Evolutionary conservation across 306 rosid species (phyloP), one percentile per base, ranked within the genome.

Genomic region (Prunus salicina): DNA sequence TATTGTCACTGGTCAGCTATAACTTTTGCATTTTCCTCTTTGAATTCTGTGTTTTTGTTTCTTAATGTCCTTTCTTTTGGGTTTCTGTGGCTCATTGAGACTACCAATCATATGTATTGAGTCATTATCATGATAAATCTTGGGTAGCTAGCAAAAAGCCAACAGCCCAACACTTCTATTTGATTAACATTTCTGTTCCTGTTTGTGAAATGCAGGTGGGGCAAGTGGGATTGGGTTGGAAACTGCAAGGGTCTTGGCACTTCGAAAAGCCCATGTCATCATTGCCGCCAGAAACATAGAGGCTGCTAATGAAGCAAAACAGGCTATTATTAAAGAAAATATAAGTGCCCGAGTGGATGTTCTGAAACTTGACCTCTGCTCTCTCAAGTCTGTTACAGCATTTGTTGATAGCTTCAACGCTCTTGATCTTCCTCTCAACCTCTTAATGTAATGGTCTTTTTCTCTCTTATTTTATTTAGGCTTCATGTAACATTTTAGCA

Each of bases 181-280:
- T 32, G 38, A 5, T 32, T 32, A 20, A 56, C 27, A 20, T 8
- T 25, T 22, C 27, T 22, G 16, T 77, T 55, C 49, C 56, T 38
- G 9, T 38, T 63, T 51, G 52, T 25, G 13, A 6, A 13, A 30
- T 77, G 78, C 84, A 92, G 98, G 98, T 28, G 98, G 98, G 82
- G 96, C 95, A 8, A 95, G 98, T 67, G 98, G 98, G 52, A 95
- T 95, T 66, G 98, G 98, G 0, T 78, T 90, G 60, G 98, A 95
- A 81, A 90, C 98, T 1, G 91, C 92, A 7, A 81, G 96, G 64
- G 91, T 92, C 0, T 68, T 95, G 74, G 91, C 92, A 20, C 88
- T 88, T 55, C 82, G 97, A 6, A 87, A 86, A 70, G 97, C 74
- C 0, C 95, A 84, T 47, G 92, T 95, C 12, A 83, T 95, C 11